Percentiles rank a stretch among this genome's conserved stretches.
Conservation (phyloP, 164 flowering plant species). For the Warburgia ugandensis region DNA sequence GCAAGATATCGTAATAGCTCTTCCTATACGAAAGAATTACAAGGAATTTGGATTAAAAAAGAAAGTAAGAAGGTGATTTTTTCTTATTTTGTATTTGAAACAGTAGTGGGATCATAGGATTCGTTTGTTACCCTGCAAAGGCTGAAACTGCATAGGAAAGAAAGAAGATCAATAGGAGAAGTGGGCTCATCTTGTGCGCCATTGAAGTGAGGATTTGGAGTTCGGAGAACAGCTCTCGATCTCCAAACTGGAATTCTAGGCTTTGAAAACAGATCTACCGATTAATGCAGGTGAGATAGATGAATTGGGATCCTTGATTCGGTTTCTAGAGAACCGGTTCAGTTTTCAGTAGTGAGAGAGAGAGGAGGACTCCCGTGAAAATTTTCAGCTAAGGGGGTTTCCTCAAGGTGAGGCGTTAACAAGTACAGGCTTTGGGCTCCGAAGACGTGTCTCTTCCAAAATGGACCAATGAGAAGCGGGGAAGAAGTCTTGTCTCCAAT, state of each 20-base stretch:
- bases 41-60: background rate
- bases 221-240: too few relatives aligned
- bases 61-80: background rate
- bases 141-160: slow-evolving; percentile 5
- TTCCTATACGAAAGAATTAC: slow-evolving; percentile 36
- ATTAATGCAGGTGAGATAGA: background rate
- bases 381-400: background rate
- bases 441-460: slow-evolving; percentile 23
- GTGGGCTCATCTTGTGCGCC: slow-evolving; percentile 27
- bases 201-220: slow-evolving; percentile 16
- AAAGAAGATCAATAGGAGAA: slow-evolving; percentile 6
- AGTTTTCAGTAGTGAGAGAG: background rate
- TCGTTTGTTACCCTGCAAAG: slow-evolving; percentile 10
- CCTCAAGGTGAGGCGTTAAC: background rate
- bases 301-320: too few relatives aligned
- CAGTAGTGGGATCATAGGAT: background rate
- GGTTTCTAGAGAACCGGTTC: background rate
- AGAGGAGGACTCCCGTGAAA: background rate
- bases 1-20: slow-evolving; percentile 87
- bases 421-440: background rate
- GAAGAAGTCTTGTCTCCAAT: slow-evolving; percentile 7
- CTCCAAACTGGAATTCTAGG: slow-evolving; percentile 19
- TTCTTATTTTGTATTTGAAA: too few relatives aligned
- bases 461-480: slow-evolving; percentile 23
- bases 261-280: slow-evolving; percentile 2